phyloP scores from a whole-genome alignment of 345 rosid species.

The Murraya koenigii region DNA sequence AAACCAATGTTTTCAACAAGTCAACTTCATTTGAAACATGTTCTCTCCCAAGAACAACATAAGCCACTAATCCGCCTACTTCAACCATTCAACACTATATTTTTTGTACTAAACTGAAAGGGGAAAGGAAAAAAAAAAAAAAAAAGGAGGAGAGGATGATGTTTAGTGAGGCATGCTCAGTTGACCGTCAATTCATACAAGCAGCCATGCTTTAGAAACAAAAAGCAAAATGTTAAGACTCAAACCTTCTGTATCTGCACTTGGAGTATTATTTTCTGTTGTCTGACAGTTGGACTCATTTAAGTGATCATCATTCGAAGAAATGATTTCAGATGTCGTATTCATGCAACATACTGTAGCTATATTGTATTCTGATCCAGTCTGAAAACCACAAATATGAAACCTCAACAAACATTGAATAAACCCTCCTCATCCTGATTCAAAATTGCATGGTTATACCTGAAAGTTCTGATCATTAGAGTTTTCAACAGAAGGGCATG shows the following conservation, averaged over 20 bases:
- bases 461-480: slow-evolving; percentile 4
- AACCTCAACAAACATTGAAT: not conserved
- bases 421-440: not conserved
- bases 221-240: not conserved
- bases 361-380: not conserved
- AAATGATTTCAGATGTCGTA: slow-evolving; percentile 2
- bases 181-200: not conserved
- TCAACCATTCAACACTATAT: not conserved
- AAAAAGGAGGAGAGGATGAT: not conserved
- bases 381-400: not conserved
- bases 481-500: not conserved
- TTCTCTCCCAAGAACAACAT: not conserved
- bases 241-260: slow-evolving; percentile 20
- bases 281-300: not conserved
- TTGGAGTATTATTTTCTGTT: not conserved
- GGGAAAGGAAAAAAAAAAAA: not conserved
- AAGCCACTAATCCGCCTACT: not conserved
- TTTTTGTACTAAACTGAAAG: too few species aligned
- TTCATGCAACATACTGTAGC: not conserved
- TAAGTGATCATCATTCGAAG: slow-evolving; percentile 11
- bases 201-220: not conserved
- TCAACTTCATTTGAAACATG: not conserved
- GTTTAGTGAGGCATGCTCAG: not conserved
- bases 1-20: not conserved
- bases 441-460: not conserved